Base-by-base conservation (phyloP, 169 alveolate species). In the Plasmodium inui region DNA sequence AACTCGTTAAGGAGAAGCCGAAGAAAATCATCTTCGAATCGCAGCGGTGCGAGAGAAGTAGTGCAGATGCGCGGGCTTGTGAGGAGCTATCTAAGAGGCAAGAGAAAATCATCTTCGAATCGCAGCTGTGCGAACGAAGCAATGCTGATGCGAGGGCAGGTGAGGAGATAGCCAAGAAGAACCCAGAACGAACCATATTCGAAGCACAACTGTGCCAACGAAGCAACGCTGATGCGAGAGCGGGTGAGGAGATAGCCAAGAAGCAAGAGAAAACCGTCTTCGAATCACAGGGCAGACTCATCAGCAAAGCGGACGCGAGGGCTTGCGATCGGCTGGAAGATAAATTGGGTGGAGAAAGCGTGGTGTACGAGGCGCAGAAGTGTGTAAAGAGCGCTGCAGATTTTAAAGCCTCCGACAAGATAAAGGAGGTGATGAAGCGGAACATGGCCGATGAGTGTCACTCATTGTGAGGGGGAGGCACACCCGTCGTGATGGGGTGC, bases 351-450 rank as follows among this genome's bases (percentile, higher is more conserved):
- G 94, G 73, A 78, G 82, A 89, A 7, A 44, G 50, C 19, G 67
- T 78, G 28, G 46, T 89, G 19, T 89, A 39, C 50, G 94, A 89
- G 37, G 39, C 86, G 39, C 94, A 89, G 73, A 79, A 39, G 34
- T 89, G 94, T 53, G 53, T 34, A 30, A 44, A 80, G 9, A 80
- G 22, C n/a, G 71, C 30, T 37, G 74, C 94, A 28, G 94, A 89
- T 61, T 78, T 79, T 57, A 79, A 74, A 32, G 3, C 94, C 6
- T 78, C 91, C 3, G 94, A 89, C 28, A 89, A 89, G 73, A 89
- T 89, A 89, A 81, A 89, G 83, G 94, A 89, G 72, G 94, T 89
- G 26, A 89, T 89, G 94, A 89, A 79, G 73, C 67, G 94, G 74
- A 89, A 89, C 50, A 44, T 89, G 91, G 17, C 82, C 4, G 94